A percentile compares a stretch with the other conserved stretches of the same genome.
phyloP scores from a whole-genome alignment of 345 rosid species.

The Salix brachista region DNA sequence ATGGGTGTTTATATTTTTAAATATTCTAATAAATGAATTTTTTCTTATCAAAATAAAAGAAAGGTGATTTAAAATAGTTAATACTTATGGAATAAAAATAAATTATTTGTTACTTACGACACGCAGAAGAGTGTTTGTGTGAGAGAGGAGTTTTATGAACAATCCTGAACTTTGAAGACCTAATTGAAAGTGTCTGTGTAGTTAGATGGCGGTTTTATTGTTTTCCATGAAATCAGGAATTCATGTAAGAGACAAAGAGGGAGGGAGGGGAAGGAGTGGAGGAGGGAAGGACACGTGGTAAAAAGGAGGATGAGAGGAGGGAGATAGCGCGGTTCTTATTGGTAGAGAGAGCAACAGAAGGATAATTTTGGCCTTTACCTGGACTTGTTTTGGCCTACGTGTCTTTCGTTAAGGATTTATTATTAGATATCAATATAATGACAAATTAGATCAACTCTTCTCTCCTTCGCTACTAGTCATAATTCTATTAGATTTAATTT shows the following conservation, averaged over 20 bases:
- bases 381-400: conserved; percentile 24
- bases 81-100: no score
- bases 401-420: not conserved
- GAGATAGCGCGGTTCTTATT: conserved; percentile 21
- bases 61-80: no score
- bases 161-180: not conserved
- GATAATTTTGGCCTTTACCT: not conserved
- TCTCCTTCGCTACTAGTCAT: no score
- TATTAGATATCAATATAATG: no score
- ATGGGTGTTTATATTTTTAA: no score
- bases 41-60: no score
- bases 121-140: no score
- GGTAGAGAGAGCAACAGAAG: conserved; percentile 26
- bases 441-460: no score
- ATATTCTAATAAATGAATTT: no score
- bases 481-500: no score
- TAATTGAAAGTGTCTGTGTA: not conserved
- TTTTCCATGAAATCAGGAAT: not conserved
- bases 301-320: conserved; percentile 14
- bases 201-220: not conserved
- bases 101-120: no score
- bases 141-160: no score
- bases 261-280: conserved; percentile 50
- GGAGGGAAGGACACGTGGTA: conserved; percentile 58
- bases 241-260: not conserved